phyloP scores from a whole-genome alignment of 345 rosid genomes.

The Pelargonium nanum region DNA sequence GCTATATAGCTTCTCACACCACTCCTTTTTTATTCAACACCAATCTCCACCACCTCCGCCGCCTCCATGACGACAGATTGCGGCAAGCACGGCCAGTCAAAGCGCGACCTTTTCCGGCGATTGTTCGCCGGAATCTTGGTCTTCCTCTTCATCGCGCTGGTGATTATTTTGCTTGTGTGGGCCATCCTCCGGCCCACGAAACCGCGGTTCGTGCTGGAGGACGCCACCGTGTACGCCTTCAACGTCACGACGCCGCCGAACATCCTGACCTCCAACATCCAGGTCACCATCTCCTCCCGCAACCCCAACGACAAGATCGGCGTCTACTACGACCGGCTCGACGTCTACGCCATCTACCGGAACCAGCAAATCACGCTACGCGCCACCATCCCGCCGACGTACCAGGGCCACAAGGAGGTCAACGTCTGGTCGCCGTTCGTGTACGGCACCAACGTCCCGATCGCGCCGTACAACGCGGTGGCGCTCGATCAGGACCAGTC shows the following conservation, averaged over 20 bases:
- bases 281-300: slow-evolving; percentile 66
- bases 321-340: slow-evolving; percentile 71
- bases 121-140: slow-evolving; percentile 36
- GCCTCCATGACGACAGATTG: slow-evolving; percentile 13
- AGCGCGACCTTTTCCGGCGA: slow-evolving; percentile 21
- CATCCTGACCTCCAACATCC: slow-evolving; percentile 63
- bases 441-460: slow-evolving; percentile 54
- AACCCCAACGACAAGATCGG: slow-evolving; percentile 78
- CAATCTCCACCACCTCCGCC: not conserved
- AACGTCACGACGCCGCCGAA: slow-evolving; percentile 66
- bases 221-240: slow-evolving; percentile 82
- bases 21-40: not conserved
- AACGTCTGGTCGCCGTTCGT: slow-evolving; percentile 78
- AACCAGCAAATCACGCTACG: slow-evolving; percentile 72
- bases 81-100: slow-evolving; percentile 28
- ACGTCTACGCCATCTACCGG: slow-evolving; percentile 56
- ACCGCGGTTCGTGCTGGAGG: slow-evolving; percentile 79
- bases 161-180: slow-evolving; percentile 63
- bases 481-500: slow-evolving; percentile 43
- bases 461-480: slow-evolving; percentile 59
- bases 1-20: not conserved
- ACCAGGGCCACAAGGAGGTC: slow-evolving; percentile 50
- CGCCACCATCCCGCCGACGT: slow-evolving; percentile 36
- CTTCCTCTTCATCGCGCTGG: slow-evolving; percentile 39
- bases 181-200: slow-evolving; percentile 78